Evolutionary conservation across 2,329 filamentous ascomycete genomes (phyloP).

Genomic region (Ophiostoma novo-ulmi): DNA sequence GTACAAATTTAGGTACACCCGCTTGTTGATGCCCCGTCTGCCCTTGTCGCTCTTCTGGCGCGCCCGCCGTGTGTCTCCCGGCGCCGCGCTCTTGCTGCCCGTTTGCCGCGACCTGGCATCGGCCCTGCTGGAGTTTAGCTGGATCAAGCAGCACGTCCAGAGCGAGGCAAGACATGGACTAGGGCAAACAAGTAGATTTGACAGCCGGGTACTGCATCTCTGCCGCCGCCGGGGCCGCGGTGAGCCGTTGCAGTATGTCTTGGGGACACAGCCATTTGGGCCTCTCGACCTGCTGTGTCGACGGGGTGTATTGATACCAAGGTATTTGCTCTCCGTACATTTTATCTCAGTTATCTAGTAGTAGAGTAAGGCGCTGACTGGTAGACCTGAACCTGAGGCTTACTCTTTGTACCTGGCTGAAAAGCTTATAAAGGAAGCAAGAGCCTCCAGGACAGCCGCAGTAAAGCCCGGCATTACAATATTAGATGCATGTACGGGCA

Average conservation of each 20-base stretch:
- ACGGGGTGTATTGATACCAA: slow-evolving; percentile 77
- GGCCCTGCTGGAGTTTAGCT: slow-evolving; percentile 64
- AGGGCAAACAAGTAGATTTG: background rate
- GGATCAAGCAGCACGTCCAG: slow-evolving; percentile 57
- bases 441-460: background rate
- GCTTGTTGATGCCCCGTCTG: slow-evolving; percentile 55
- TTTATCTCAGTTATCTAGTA: background rate
- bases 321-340: slow-evolving; percentile 40
- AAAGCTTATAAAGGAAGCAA: slow-evolving; percentile 16
- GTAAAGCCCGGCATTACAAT: slow-evolving; percentile 47
- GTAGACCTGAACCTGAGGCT: slow-evolving; percentile 63
- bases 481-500: slow-evolving; percentile 84
- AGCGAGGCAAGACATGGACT: background rate
- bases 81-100: slow-evolving; percentile 57
- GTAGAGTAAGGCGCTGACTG: background rate
- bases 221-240: slow-evolving; percentile 53
- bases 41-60: slow-evolving; percentile 51
- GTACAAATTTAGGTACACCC: background rate
- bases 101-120: slow-evolving; percentile 59
- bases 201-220: slow-evolving; percentile 35
- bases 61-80: slow-evolving; percentile 50
- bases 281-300: slow-evolving; percentile 70
- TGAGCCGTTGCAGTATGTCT: slow-evolving; percentile 79
- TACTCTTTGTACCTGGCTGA: slow-evolving; percentile 55
- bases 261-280: slow-evolving; percentile 86